Conservation (phyloP, 2,329 filamentous ascomycete genomes). For the Cytospora paraplurivora region DNA sequence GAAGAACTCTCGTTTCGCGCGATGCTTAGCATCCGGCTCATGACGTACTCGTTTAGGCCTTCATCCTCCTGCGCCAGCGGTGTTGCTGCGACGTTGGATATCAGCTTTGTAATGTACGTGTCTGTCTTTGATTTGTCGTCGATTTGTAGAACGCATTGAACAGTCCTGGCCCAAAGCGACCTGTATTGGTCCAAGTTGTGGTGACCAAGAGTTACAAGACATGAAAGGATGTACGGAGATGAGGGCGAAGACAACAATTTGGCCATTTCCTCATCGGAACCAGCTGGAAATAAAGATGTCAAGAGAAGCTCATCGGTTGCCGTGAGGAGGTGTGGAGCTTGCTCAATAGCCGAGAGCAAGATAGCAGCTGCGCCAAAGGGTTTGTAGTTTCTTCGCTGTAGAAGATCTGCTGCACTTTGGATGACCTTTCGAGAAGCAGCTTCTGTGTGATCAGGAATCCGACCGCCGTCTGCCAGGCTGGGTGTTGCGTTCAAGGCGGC, state of each 20-base stretch:
- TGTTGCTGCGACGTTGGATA: slow-evolving; percentile 48
- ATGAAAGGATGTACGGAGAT: slow-evolving; percentile 64
- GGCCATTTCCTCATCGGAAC: slow-evolving; percentile 58
- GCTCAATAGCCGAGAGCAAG: slow-evolving; percentile 44
- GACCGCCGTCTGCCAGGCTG: slow-evolving; percentile 24
- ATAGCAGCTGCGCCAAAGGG: slow-evolving; percentile 57
- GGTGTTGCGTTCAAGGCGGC: slow-evolving; percentile 30
- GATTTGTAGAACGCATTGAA: slow-evolving; percentile 44
- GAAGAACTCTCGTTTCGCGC: slow-evolving; percentile 38
- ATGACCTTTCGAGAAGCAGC: slow-evolving; percentile 40
- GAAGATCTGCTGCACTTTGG: slow-evolving; percentile 42
- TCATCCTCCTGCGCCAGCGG: slow-evolving; percentile 42
- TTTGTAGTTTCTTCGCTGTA: slow-evolving; percentile 57
- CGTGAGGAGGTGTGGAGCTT: slow-evolving; percentile 47
- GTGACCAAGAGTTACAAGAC: slow-evolving; percentile 59
- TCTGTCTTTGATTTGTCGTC: slow-evolving; percentile 37
- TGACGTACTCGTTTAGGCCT: slow-evolving; percentile 51
- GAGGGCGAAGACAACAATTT: slow-evolving; percentile 69
- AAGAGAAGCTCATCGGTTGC: slow-evolving; percentile 40
- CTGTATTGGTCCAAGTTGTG: slow-evolving; percentile 43
- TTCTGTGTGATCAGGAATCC: slow-evolving; percentile 36
- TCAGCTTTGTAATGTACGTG: slow-evolving; percentile 46
- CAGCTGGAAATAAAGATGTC: slow-evolving; percentile 47
- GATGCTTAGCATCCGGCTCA: slow-evolving; percentile 44
- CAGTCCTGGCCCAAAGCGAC: slow-evolving; percentile 49